Percentiles rank a stretch among this genome's conserved stretches.
phyloP scores from a whole-genome alignment of 108 stramenopile species.

The Cyclotella distinguenda region DNA sequence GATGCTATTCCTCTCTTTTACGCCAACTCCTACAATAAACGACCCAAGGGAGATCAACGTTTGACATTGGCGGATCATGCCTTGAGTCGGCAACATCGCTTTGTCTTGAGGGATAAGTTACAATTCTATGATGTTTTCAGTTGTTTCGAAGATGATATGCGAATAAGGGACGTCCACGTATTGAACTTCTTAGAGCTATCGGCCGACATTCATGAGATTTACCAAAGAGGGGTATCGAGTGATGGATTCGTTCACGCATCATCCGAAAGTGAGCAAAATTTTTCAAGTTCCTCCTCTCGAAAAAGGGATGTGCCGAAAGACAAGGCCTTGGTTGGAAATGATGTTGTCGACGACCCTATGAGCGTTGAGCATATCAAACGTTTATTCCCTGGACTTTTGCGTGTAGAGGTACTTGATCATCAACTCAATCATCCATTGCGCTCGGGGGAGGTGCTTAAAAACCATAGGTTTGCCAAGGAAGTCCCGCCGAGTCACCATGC shows the following conservation, averaged over 20 bases:
- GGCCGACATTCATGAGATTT: conserved; percentile 46
- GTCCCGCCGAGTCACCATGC: conserved; percentile 18
- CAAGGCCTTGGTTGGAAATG: conserved; percentile 28
- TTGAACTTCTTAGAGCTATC: conserved; percentile 59
- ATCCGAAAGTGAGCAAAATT: neutral
- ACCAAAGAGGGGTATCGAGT: conserved; percentile 24
- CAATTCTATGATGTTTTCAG: conserved; percentile 69
- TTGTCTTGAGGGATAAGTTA: conserved; percentile 74
- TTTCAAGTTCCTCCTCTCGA: neutral
- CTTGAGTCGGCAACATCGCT: conserved; percentile 77
- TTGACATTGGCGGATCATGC: conserved; percentile 29
- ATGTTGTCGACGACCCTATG: conserved; percentile 51
- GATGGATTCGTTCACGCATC: conserved; percentile 7
- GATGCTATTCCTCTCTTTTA: conserved; percentile 66
- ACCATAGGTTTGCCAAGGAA: conserved; percentile 24
- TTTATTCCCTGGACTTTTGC: conserved; percentile 66
- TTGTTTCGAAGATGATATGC: conserved; percentile 74
- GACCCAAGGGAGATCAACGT: conserved; percentile 24
- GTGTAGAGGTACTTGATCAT: conserved; percentile 63
- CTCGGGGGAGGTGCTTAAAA: conserved; percentile 11
- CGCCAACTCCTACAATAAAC: conserved; percentile 22
- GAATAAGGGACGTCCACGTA: conserved; percentile 56
- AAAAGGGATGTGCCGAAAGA: conserved; percentile 24
- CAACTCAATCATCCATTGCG: conserved; percentile 40
- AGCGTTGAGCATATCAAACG: conserved; percentile 54